Evolutionary conservation across 2,329 filamentous ascomycete species (phyloP).

Genomic region (Paracoccidioides lutzii): DNA sequence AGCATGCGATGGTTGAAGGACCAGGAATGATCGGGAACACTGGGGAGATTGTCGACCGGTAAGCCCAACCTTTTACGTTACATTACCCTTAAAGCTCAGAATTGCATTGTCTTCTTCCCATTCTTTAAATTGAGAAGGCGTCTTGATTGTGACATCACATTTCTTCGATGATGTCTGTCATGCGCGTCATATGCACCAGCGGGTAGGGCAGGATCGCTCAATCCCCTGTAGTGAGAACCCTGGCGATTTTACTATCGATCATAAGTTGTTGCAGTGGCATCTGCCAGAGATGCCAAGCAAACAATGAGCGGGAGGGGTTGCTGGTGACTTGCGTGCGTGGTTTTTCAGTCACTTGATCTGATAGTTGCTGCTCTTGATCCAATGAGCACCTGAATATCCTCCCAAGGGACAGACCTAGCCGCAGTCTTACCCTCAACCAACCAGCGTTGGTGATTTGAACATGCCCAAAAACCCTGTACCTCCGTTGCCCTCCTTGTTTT

Average conservation of each 20-base stretch:
- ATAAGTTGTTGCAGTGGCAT: constrained; percentile 5
- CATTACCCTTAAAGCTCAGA: constrained; percentile 6
- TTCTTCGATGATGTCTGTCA: not conserved
- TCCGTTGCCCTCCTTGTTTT: not conserved
- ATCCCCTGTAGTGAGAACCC: not conserved
- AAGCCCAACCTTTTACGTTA: constrained; percentile 35
- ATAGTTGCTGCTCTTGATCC: constrained; percentile 20
- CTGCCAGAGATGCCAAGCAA: constrained; percentile 5
- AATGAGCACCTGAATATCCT: constrained; percentile 8
- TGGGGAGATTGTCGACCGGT: constrained; percentile 81
- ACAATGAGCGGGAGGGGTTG: constrained; percentile 14
- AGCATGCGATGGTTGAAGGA: constrained; percentile 59
- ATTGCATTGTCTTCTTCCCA: constrained; percentile 9
- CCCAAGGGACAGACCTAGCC: not conserved
- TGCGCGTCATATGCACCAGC: not conserved
- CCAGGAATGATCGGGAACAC: constrained; percentile 62
- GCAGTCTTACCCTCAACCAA: not conserved
- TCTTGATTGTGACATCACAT: not conserved
- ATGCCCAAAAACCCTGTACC: not conserved
- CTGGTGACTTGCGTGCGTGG: constrained; percentile 38
- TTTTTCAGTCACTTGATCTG: constrained; percentile 48
- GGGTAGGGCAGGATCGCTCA: constrained; percentile 1
- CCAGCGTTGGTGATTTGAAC: not conserved
- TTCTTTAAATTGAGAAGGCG: constrained; percentile 7
- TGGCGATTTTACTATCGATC: not conserved